Evolutionary conservation across 352 stramenopile species (phyloP), one percentile per base, ranked within the genome.

Genomic region (Globisporangium paddicum): DNA sequence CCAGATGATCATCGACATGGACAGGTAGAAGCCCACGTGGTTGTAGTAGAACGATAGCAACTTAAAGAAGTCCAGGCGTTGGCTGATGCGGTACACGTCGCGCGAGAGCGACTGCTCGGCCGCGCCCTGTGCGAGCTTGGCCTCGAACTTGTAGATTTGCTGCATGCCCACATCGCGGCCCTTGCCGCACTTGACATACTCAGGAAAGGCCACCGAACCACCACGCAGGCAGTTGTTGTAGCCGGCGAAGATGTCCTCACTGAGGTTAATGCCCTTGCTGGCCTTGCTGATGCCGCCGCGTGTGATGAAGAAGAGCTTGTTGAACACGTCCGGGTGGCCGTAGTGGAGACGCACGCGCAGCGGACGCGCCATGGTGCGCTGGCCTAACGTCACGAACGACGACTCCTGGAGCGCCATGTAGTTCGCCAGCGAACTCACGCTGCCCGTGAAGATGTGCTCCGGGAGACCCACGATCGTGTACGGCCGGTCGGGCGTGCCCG

Each of bases 121-220:
- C 11, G 96, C 96, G 50, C 97, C 97, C 73, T 99, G 96, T 57
- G 93, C 96, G 10, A 98, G 77, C 64, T 99, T 99, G 1, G 97
- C 96, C 73, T 99, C 97, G 62, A 99, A 99, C 75, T 99, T 99
- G 84, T 99, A 99, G 63, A 99, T 99, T 70, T 99, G 97, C 68
- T 98, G 97, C 96, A 99, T 99, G 42, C 97, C 97, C 26, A 99
- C 97, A 89, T 99, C 97, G 52, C 97, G 93, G 37, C 97, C 97
- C 71, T 99, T 99, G 52, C 97, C 97, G 45, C 97, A 96, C 77
- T 99, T 98, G 47, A 98, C 86, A 69, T 99, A 99, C 75, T 99
- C 97, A n/a, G 97, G 97, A 82, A 99, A 99, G 2, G 87, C 87
- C 18, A 99, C 96, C 10, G 90, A 90, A 19, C 96, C 96, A 46